Evolutionary conservation across 306 rosid genomes (phyloP).

Genomic region (Prosopis cineraria): DNA sequence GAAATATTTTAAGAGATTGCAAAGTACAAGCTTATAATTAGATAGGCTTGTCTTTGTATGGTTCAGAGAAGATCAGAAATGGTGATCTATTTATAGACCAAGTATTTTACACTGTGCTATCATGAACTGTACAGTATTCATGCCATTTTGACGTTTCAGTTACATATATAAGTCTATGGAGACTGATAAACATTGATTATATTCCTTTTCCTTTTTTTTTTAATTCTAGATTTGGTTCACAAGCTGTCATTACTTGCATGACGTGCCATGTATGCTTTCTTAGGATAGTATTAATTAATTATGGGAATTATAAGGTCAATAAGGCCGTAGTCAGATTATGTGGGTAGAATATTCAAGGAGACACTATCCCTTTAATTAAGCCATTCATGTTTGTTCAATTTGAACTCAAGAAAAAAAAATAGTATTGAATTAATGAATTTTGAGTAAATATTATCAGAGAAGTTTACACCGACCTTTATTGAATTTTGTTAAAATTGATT

Average conservation of each 20-base stretch:
- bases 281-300: too few relatives aligned
- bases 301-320: too few relatives aligned
- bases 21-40: slow-evolving; percentile 1
- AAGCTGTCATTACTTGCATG: neutral
- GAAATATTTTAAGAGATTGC: too few relatives aligned
- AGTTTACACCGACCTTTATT: too few relatives aligned
- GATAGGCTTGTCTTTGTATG: neutral
- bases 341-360: neutral
- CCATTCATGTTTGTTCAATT: neutral
- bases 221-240: slow-evolving; percentile 1
- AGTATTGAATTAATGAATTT: too few relatives aligned
- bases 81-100: slow-evolving; percentile 41
- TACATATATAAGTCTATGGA: slow-evolving; percentile 1
- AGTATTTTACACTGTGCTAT: slow-evolving; percentile 43
- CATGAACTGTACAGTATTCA: slow-evolving; percentile 49
- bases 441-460: too few relatives aligned
- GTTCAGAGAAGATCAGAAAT: neutral
- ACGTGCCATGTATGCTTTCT: too few relatives aligned
- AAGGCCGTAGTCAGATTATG: neutral
- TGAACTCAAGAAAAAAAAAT: too few relatives aligned
- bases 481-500: too few relatives aligned
- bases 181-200: neutral
- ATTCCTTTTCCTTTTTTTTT: neutral
- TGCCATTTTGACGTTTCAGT: slow-evolving; percentile 28
- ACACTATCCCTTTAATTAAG: neutral